Evolutionary conservation across 2,329 filamentous ascomycete genomes (phyloP).

Genomic region (Fonsecaea monophora): DNA sequence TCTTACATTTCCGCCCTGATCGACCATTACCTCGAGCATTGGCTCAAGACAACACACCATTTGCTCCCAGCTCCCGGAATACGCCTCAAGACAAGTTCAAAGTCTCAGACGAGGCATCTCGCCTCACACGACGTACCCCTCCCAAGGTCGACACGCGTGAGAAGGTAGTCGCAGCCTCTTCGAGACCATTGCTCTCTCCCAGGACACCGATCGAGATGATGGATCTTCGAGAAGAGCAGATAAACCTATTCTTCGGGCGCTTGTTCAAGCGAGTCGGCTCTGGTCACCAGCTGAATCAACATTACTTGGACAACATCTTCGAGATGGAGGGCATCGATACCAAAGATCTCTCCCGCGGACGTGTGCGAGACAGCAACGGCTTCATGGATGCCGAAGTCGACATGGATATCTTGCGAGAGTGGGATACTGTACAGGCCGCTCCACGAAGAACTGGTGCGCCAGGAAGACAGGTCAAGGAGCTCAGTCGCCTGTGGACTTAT

Average conservation of each 20-base stretch:
- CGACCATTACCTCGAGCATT: not conserved
- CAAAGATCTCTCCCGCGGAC: slow-evolving; percentile 25
- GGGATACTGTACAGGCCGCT: slow-evolving; percentile 33
- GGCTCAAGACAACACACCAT: not conserved
- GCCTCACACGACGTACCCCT: not conserved
- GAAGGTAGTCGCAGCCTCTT: not conserved
- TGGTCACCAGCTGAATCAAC: slow-evolving; percentile 55
- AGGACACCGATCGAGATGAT: slow-evolving; percentile 23
- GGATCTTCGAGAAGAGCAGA: slow-evolving; percentile 33
- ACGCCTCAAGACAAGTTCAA: not conserved
- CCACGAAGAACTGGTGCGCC: slow-evolving; percentile 14
- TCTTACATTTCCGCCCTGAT: slow-evolving; percentile 60
- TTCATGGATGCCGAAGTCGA: slow-evolving; percentile 48
- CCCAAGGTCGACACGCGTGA: not conserved
- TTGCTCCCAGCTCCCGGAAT: not conserved
- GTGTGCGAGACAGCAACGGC: slow-evolving; percentile 43
- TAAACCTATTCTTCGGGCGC: slow-evolving; percentile 57
- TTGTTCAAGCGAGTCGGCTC: slow-evolving; percentile 54
- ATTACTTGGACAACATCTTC: slow-evolving; percentile 55
- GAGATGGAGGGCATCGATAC: slow-evolving; percentile 40
- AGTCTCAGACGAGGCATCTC: not conserved
- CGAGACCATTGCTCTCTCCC: slow-evolving; percentile 8
- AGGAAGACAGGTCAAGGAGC: slow-evolving; percentile 44
- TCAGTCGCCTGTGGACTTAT: slow-evolving; percentile 51
- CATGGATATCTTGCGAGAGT: slow-evolving; percentile 20